Base-by-base conservation (phyloP, 2,329 filamentous ascomycete genomes). In the Thermothelomyces thermophilus region DNA sequence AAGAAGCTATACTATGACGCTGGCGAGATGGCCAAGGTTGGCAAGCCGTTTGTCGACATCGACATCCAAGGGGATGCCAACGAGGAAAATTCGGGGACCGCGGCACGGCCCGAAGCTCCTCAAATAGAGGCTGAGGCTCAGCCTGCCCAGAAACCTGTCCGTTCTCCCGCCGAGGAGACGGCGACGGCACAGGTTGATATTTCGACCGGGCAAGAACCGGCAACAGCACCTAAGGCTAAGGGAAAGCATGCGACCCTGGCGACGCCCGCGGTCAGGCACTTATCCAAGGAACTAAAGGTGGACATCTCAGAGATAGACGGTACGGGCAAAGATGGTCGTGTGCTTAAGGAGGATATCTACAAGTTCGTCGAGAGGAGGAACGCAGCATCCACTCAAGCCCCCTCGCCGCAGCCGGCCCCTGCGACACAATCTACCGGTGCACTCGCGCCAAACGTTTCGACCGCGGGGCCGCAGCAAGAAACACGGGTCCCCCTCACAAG, bases 1-100 rank as follows among this genome's bases (percentile, higher is more conserved):
- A 96, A 95, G 74, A 97, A 90, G 71, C 75, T 98, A 39, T 82
- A 97, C 70, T 97, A 95, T 68, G 90, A 96, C 56, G 84, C 90
- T 28, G 93, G 95, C 57, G 93, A 97, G 60, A 95, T 96, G 79
- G 91, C 91, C 45, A 89, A 88, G 64, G 94, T 96, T 22, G 93
- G 93, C 58, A 90, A 93, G 80, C 86, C 90, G 13, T 82, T 96
- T 63, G 86, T 95, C 57, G 91, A 97, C 64, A 96, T 97, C 55
- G 91, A 97, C 67, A 90, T 96, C 58, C 82, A 88, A 62, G 87
- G 86, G 52, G 84, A 84, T 33, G 82, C 83, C 56, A 84, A 80
- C 56, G 72, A 79, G 46, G 82, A 82, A 53, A 80, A 85, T 58
- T 66, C 71, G 28, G 68, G 69, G 35, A 62, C 68, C 31, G 64